Percentiles rank a stretch among this genome's conserved stretches.
Conservation (phyloP, 2,329 filamentous ascomycete genomes). For the Cytospora leucostoma region DNA sequence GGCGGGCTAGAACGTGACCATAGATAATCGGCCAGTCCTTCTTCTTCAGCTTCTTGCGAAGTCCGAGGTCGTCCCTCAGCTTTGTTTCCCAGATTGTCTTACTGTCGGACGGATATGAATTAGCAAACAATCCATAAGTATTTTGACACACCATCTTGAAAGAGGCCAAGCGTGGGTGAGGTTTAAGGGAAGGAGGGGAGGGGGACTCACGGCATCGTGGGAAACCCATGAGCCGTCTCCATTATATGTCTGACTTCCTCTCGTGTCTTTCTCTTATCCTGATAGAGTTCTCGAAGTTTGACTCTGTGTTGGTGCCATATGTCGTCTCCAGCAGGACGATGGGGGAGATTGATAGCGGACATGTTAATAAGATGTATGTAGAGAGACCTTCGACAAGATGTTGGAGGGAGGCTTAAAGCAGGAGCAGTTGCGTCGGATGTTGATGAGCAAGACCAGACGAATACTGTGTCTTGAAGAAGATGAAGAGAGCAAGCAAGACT, state of each 20-base stretch:
- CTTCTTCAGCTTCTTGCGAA: constrained; percentile 2
- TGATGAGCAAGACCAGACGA: not conserved
- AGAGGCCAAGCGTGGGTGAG: not conserved
- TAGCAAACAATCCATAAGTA: not conserved
- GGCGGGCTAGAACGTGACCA: not conserved
- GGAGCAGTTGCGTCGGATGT: not conserved
- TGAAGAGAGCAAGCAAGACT: not conserved
- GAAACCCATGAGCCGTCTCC: constrained; percentile 3
- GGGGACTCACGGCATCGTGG: not conserved
- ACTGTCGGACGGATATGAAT: not conserved
- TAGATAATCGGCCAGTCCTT: constrained; percentile 1
- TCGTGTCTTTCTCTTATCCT: constrained; percentile 9
- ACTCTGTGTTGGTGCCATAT: not conserved
- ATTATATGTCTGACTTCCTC: constrained; percentile 7
- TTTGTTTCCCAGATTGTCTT: not conserved
- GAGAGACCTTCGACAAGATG: not conserved
- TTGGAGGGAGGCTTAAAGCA: no score
- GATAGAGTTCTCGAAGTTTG: not conserved
- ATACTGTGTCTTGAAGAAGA: not conserved
- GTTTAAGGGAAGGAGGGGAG: no score
- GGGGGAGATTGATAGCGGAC: not conserved
- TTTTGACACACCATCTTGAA: not conserved
- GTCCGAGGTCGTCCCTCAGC: not conserved
- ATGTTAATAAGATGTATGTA: not conserved
- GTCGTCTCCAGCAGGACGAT: not conserved